These are phyloP conservation scores for Heliamphora pulchella DNA, from an alignment of 179 eudicot genomes.

Conservation along the genomic window DNA sequence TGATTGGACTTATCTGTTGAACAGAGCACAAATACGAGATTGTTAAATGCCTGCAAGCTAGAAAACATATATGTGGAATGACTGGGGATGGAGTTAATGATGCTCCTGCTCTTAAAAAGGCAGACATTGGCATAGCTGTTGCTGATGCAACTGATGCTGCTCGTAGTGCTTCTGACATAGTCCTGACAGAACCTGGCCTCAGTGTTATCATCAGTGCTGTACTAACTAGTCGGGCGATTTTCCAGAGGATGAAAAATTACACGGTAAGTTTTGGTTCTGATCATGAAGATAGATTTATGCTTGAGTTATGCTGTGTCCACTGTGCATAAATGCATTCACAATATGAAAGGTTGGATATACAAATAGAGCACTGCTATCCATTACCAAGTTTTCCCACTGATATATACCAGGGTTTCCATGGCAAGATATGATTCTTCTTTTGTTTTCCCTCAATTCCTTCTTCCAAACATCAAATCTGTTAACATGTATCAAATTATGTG, in stretches of 20 bases:
- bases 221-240: constrained; percentile 84
- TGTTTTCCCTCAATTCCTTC: neutral
- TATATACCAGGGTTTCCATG: neutral
- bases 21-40: constrained; percentile 92
- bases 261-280: constrained; percentile 42
- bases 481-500: neutral
- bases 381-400: neutral
- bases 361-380: neutral
- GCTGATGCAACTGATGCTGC: constrained; percentile 99
- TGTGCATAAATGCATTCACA: neutral
- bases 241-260: constrained; percentile 93
- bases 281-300: neutral
- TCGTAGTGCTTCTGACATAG: constrained; percentile 91
- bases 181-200: constrained; percentile 88
- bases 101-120: constrained; percentile 93
- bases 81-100: constrained; percentile 97
- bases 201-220: constrained; percentile 92
- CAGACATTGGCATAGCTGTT: constrained; percentile 95
- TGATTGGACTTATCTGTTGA: constrained; percentile 14
- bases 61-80: constrained; percentile 94
- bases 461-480: neutral
- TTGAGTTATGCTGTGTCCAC: no score
- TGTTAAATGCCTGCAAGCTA: constrained; percentile 87
- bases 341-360: neutral
- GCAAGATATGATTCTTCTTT: neutral